phyloP scores from a whole-genome alignment of 1,284 basidiomycete genomes.

The Erythrobasidium hasegawianum region DNA sequence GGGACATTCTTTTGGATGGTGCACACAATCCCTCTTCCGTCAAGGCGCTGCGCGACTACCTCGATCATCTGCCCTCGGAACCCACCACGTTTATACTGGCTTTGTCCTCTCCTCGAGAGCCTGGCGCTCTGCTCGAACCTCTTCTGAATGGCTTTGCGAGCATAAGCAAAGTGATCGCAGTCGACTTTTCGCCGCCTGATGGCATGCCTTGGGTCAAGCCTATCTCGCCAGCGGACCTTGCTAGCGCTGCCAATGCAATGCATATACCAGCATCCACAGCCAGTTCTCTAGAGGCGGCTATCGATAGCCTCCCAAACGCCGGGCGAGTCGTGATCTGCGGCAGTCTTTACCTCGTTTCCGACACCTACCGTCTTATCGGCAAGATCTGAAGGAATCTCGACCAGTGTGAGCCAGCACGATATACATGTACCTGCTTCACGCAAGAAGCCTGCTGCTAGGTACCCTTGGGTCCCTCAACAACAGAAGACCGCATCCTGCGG shows the following conservation, averaged over 20 bases:
- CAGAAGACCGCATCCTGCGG: no score
- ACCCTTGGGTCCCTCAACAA: no score
- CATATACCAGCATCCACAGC: constrained; percentile 41
- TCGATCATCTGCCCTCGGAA: constrained; percentile 55
- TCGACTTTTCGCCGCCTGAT: constrained; percentile 63
- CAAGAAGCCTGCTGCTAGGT: no score
- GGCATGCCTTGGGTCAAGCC: constrained; percentile 87
- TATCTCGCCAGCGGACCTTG: constrained; percentile 57
- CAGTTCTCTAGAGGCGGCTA: constrained; percentile 34
- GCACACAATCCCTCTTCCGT: constrained; percentile 92
- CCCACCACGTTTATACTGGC: constrained; percentile 40
- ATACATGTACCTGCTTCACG: no score
- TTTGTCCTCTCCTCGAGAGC: constrained; percentile 42
- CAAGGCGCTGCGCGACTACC: constrained; percentile 64
- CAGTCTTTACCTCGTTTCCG: constrained; percentile 84
- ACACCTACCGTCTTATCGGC: constrained; percentile 62
- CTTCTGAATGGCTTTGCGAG: constrained; percentile 47
- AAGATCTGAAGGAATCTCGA: no score
- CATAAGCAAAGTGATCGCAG: constrained; percentile 56
- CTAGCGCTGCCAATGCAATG: constrained; percentile 52
- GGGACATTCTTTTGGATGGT: constrained; percentile 72
- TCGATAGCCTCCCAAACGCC: constrained; percentile 42
- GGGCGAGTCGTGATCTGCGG: constrained; percentile 69
- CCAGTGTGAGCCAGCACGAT: no score
- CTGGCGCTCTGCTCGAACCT: constrained; percentile 64